phyloP scores from a whole-genome alignment of 2,329 filamentous ascomycete genomes.

The Phaeosphaeriaceae sp. region DNA sequence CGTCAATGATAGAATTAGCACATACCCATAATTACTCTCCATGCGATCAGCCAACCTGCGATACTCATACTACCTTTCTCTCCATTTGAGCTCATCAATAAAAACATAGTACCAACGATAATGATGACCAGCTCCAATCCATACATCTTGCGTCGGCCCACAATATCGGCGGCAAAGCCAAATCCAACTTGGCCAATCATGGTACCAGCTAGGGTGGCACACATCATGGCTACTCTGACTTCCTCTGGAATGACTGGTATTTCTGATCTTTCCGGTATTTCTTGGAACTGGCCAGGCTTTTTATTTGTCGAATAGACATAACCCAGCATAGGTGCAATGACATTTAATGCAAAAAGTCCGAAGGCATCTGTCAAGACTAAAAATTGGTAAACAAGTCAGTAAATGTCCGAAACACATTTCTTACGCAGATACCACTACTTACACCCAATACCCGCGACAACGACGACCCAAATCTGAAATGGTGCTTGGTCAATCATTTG shows the following conservation, averaged over 20 bases:
- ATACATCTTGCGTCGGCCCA: conserved; percentile 50
- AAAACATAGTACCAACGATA: conserved; percentile 48
- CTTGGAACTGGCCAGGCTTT: no score
- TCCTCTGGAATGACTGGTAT: conserved; percentile 33
- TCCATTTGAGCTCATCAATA: conserved; percentile 47
- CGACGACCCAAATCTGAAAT: conserved; percentile 45
- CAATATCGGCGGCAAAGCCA: conserved; percentile 46
- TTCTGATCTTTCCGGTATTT: no score
- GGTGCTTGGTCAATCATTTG: conserved; percentile 43
- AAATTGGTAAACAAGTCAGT: no score
- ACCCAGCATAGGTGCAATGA: conserved; percentile 49
- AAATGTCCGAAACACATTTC: no score
- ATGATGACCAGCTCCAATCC: conserved; percentile 51
- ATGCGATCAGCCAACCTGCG: conserved; percentile 48
- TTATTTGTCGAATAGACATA: conserved; percentile 48
- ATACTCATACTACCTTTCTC: conserved; percentile 46
- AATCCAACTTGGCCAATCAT: conserved; percentile 49
- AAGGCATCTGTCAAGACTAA: conserved; percentile 48
- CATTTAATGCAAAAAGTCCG: conserved; percentile 49
- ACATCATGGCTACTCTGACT: conserved; percentile 48
- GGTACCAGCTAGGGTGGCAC: conserved; percentile 47
- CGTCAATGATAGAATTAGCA: not conserved
- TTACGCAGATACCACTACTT: no score
- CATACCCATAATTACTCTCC: conserved; percentile 49
- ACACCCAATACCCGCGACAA: conserved; percentile 49